Conservation (phyloP, 2,329 filamentous ascomycete species). For the Xylariomycetidae sp. region DNA sequence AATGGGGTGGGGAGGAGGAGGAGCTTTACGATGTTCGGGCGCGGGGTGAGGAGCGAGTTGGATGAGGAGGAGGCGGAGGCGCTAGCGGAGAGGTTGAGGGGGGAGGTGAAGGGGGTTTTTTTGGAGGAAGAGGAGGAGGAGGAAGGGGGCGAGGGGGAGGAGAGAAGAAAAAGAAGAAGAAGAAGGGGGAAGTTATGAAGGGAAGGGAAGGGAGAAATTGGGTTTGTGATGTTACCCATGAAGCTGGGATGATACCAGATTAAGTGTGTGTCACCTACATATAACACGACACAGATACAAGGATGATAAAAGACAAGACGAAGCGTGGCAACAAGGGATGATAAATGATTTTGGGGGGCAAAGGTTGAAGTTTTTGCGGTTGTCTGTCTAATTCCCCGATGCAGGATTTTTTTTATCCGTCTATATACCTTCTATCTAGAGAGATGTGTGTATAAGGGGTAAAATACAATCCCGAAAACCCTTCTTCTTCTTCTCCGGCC, state of each 20-base stretch:
- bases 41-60: conserved; percentile 66
- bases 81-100: conserved; percentile 53
- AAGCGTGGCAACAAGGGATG: conserved; percentile 27
- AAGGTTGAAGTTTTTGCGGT: too few species aligned
- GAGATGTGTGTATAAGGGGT: not conserved
- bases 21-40: conserved; percentile 82
- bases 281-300: too few species aligned
- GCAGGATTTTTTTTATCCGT: conserved; percentile 1
- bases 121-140: not conserved
- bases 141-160: not conserved
- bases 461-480: not conserved
- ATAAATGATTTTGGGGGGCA: too few species aligned
- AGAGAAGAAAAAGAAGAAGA: not conserved
- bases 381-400: too few species aligned
- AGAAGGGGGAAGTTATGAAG: too few species aligned
- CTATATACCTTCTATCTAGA: not conserved
- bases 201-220: too few species aligned
- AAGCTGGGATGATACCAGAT: too few species aligned
- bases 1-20: too few species aligned
- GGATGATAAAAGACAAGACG: too few species aligned
- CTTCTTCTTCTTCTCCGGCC: too few species aligned
- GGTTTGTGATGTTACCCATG: too few species aligned
- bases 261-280: too few species aligned
- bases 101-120: conserved; percentile 41
- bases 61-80: conserved; percentile 67